Evolutionary conservation across 441 rosid species (phyloP), one percentile per base, ranked within the genome.

Genomic region (Gossypium schwendimanii): DNA sequence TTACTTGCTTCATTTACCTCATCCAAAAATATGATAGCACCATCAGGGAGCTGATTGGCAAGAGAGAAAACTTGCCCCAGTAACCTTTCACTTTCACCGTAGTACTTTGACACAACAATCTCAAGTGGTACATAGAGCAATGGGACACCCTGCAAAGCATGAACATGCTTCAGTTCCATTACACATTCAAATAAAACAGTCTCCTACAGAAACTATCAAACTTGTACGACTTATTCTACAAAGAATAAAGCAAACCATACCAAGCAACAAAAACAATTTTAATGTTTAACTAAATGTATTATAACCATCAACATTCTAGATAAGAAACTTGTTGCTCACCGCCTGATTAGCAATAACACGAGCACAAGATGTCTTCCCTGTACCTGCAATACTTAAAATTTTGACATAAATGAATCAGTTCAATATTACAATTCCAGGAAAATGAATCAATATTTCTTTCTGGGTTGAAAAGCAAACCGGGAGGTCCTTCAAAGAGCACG

Each of bases 401-500:
- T 72, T 28, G 53, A 12, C 49, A 47, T 15, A 74, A 52, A 50
- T 36, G 28, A 70, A 59, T 36, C 6, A 10, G 24, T 2, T 41
- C 8, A 66, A 66, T 33, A 2, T 8, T 20, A 50, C 6, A 50
- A 17, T 55, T 55, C 23, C 12, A 47, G 31, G 20, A n/a, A 58
- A 10, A 26, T 20, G 39, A 44, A 26, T 20, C 24, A 28, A 24
- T 21, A 41, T 11, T 60, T 58, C 63, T 64, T 59, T 73, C 28
- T 24, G 36, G 58, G 36, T 6, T 11, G 50, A 65, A 52, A 72
- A 50, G 67, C 78, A 52, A 81, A 91, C 98, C 98, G 78, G 97
- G 99, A n/a, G 97, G 99, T 28, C 98, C 99, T 83, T 93, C 98
- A 79, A 89, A 95, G 47, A 95, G 96, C 70, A 95, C 92, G 45